These are phyloP conservation scores for Suillus variegatus DNA, from an alignment of 768 basidiomycete genomes.

Conservation along the genomic window DNA sequence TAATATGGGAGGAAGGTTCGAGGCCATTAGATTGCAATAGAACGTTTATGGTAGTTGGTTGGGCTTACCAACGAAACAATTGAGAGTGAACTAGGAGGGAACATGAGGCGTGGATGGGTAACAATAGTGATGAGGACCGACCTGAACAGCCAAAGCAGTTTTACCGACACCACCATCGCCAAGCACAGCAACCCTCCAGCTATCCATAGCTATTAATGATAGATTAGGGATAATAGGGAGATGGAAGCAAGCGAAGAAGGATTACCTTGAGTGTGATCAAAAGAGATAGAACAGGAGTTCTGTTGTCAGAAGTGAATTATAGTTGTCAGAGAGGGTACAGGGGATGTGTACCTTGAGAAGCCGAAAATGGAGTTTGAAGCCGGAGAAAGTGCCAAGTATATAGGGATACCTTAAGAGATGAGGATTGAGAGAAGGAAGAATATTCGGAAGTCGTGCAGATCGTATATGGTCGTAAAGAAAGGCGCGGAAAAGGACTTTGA, in stretches of 20 bases:
- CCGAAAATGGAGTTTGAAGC: conserved; percentile 23
- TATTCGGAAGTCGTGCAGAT: conserved; percentile 58
- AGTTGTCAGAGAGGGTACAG: neutral
- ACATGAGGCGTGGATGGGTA: conserved; percentile 15
- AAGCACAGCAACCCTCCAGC: conserved; percentile 93
- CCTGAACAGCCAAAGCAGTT: conserved; percentile 95
- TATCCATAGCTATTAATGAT: conserved; percentile 66
- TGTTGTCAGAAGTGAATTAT: conserved; percentile 19
- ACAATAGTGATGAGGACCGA: conserved; percentile 35
- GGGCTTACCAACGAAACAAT: conserved; percentile 90
- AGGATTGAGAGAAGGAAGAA: conserved; percentile 36
- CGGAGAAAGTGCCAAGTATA: conserved; percentile 30
- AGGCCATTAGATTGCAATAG: conserved; percentile 16
- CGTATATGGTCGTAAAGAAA: conserved; percentile 66
- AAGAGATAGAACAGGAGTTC: conserved; percentile 26
- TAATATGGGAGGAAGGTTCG: conserved; percentile 15
- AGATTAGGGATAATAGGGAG: conserved; percentile 8
- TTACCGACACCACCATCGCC: conserved; percentile 98
- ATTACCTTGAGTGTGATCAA: conserved; percentile 25
- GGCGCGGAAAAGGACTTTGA: conserved; percentile 28
- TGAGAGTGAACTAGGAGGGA: conserved; percentile 78
- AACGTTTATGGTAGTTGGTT: conserved; percentile 6
- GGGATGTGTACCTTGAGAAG: conserved; percentile 11
- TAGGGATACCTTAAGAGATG: conserved; percentile 29
- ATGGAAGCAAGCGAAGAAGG: conserved; percentile 20